phyloP scores from a whole-genome alignment of 129 eudicot genomes.

The Centaurea solstitialis region DNA sequence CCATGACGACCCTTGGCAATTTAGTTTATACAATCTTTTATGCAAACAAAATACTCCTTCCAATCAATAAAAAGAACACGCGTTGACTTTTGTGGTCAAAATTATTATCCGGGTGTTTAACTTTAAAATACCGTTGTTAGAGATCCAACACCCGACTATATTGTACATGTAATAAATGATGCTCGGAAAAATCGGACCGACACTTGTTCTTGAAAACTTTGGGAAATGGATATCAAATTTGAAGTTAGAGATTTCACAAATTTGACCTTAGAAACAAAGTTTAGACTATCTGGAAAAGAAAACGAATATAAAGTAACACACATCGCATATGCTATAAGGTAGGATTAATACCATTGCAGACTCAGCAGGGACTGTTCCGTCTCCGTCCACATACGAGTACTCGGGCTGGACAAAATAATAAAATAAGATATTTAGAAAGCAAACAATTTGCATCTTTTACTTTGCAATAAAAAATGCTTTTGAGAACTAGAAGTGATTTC shows the following conservation, averaged over 20 bases:
- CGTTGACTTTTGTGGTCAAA: conserved; percentile 23
- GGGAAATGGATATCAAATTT: not conserved
- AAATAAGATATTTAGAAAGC: not conserved
- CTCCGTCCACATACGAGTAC: conserved; percentile 87
- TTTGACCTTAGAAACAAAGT: not conserved
- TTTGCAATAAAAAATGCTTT: not conserved
- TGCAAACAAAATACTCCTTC: not conserved
- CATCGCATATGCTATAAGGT: conserved; percentile 9
- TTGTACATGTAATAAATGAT: not conserved
- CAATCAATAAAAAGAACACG: not conserved
- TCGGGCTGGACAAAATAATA: conserved; percentile 56
- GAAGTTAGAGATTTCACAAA: not conserved
- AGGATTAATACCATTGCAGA: conserved; percentile 62
- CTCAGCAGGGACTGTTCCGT: conserved; percentile 95
- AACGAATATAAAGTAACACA: not conserved
- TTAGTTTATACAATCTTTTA: not conserved
- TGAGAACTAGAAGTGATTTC: not conserved
- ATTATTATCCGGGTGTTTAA: not conserved
- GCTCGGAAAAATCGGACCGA: not conserved
- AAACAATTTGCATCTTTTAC: not conserved
- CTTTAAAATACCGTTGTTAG: not conserved
- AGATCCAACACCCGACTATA: not conserved
- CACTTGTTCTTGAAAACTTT: not conserved
- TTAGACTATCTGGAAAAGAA: not conserved
- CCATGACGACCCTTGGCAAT: not conserved